Percentiles rank a stretch among this genome's conserved stretches.
Evolutionary conservation across 2,329 filamentous ascomycete species (phyloP).

Genomic region (Cytospora piceicola): DNA sequence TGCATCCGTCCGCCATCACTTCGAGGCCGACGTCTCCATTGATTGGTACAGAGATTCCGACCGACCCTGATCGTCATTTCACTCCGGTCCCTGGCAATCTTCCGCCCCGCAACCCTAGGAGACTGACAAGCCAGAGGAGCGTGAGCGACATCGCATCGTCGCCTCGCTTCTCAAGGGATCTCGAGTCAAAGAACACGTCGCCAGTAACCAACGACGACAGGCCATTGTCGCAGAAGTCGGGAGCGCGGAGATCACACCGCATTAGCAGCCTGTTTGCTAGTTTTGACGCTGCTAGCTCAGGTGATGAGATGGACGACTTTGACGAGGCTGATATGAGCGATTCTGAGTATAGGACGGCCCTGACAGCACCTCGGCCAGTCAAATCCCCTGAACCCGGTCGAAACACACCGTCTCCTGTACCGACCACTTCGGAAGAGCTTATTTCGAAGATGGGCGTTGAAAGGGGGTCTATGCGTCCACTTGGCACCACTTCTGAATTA

Average conservation of each 20-base stretch:
- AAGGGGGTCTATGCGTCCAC: conserved; percentile 39
- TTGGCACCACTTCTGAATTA: conserved; percentile 44
- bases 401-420: conserved; percentile 14
- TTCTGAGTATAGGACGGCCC: conserved; percentile 67
- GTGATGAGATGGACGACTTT: conserved; percentile 67
- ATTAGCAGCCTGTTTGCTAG: conserved; percentile 87
- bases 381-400: conserved; percentile 26
- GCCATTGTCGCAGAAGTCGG: conserved; percentile 65
- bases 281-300: conserved; percentile 72
- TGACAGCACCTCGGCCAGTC: conserved; percentile 63
- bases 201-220: conserved; percentile 82
- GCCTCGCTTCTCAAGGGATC: conserved; percentile 42
- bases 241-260: conserved; percentile 71
- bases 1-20: conserved; percentile 76
- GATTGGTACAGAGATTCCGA: conserved; percentile 32
- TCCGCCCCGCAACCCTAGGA: conserved; percentile 63
- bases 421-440: conserved; percentile 50
- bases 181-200: conserved; percentile 66
- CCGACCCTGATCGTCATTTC: conserved; percentile 48
- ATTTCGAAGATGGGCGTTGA: conserved; percentile 37
- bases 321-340: conserved; percentile 65
- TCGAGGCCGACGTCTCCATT: conserved; percentile 62
- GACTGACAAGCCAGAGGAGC: conserved; percentile 53
- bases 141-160: conserved; percentile 56
- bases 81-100: conserved; percentile 57